Base-by-base conservation (phyloP, 352 stramenopile species). In the Phytophthora pistaciae region DNA sequence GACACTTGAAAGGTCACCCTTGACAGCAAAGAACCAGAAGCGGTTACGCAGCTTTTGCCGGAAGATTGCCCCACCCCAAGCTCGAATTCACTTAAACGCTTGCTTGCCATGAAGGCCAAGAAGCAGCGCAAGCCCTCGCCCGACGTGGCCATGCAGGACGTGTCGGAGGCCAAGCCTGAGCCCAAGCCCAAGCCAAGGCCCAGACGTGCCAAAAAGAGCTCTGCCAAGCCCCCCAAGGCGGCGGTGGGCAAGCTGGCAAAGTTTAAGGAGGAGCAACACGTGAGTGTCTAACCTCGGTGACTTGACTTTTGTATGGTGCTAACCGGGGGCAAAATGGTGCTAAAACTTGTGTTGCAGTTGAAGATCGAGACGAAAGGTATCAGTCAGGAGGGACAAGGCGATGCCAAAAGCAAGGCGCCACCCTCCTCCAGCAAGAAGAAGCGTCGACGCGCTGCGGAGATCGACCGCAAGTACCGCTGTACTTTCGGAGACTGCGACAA, bases 381-480 rank as follows among this genome's bases (percentile, higher is more conserved):
- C 7, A 67, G 56, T 29, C 25, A 55, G 13, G 14, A 4, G 10
- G 63, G 72, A 8, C 40, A 50, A 8, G 8, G 18, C 46, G 78
- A 87, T 8, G 65, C 66, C 0, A 63, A 68, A 14, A 78, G 70
- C 18, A 48, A 46, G 1, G 56, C 73, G 16, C 74, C 78, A 1
- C 72, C 84, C 0, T 79, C 71, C 4, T 82, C 78, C 0, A 87
- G 77, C 18, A 96, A 96, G 70, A 94, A 94, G 66, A 78, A 87
- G 8, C 81, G 88, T 13, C 81, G 88, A 25, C 88, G 82, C 1
- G 88, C 88, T 20, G 83, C 83, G 9, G 87, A 96, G 72, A 96
- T 96, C 58, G 88, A 96, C 71, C 85, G 88, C 57, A 96, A 94
- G 64, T 93, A 81, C 54, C 79, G 77, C 16, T 96, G 88, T 33